Evolutionary conservation across 2,329 filamentous ascomycete genomes (phyloP).

Genomic region (Teratosphaeria nubilosa): DNA sequence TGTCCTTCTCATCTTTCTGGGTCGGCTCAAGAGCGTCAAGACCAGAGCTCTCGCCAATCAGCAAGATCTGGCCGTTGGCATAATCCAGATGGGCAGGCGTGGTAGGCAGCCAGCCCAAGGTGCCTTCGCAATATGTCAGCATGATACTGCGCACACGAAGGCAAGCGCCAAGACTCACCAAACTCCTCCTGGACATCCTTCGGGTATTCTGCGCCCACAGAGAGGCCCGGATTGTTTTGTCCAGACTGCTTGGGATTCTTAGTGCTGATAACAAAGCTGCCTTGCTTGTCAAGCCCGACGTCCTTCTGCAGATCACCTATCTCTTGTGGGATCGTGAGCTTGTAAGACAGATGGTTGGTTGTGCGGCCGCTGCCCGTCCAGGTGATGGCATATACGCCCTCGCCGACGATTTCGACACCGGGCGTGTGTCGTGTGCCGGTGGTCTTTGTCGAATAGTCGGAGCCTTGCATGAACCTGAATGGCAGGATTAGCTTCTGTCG

Average conservation of each 20-base stretch:
- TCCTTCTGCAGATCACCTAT: constrained; percentile 54
- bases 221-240: constrained; percentile 53
- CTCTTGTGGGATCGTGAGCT: background rate
- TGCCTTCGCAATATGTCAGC: constrained; percentile 12
- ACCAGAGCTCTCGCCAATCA: constrained; percentile 54
- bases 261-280: constrained; percentile 67
- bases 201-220: constrained; percentile 58
- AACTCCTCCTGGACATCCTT: constrained; percentile 69
- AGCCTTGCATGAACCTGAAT: constrained; percentile 51
- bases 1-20: constrained; percentile 46
- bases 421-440: constrained; percentile 57
- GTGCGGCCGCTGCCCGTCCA: constrained; percentile 51
- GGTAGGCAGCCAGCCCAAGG: constrained; percentile 63
- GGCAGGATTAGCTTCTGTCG: background rate
- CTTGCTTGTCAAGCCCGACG: constrained; percentile 59
- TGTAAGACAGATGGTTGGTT: constrained; percentile 3
- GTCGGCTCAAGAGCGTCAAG: constrained; percentile 46
- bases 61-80: constrained; percentile 62
- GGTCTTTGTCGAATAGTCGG: constrained; percentile 68
- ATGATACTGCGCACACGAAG: background rate
- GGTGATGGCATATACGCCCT: constrained; percentile 77
- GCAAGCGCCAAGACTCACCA: constrained; percentile 20
- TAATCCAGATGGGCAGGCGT: constrained; percentile 60
- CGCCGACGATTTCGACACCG: constrained; percentile 64
- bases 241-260: constrained; percentile 67